These are phyloP conservation scores for Colletotrichum echinochloae DNA, from an alignment of 2,329 filamentous ascomycete species.

Conservation along the genomic window DNA sequence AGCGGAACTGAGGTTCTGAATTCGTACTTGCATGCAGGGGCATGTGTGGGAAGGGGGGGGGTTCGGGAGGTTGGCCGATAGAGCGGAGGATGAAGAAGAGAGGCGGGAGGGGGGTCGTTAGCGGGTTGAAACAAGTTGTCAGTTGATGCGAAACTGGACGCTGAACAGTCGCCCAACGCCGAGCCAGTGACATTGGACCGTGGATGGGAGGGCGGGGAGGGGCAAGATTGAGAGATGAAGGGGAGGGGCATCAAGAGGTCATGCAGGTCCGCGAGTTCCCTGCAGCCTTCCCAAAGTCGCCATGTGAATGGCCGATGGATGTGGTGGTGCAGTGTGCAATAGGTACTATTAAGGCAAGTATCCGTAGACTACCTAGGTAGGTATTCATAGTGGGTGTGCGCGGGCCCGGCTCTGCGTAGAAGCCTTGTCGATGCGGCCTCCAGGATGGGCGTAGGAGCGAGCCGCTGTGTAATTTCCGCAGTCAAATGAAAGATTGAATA, in stretches of 20 bases:
- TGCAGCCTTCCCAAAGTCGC: constrained; percentile 4
- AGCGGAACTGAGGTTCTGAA: constrained; percentile 16
- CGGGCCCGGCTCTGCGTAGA: neutral
- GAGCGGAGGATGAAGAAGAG: constrained; percentile 9
- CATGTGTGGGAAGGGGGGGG: constrained; percentile 12
- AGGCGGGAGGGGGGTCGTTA: constrained; percentile 1
- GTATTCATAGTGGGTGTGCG: neutral
- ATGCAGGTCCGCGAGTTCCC: constrained; percentile 1
- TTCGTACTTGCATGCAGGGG: constrained; percentile 14
- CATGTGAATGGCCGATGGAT: constrained; percentile 7
- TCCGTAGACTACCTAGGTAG: too few relatives aligned
- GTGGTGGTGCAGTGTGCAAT: neutral
- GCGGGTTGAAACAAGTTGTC: constrained; percentile 32
- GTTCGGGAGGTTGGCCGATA: neutral
- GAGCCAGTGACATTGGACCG: constrained; percentile 10
- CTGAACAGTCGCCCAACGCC: constrained; percentile 7
- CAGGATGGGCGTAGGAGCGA: constrained; percentile 33
- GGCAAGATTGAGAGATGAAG: neutral
- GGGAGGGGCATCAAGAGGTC: constrained; percentile 6
- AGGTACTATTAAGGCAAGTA: too few relatives aligned
- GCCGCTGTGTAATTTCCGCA: constrained; percentile 34
- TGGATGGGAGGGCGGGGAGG: neutral
- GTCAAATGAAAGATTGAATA: constrained; percentile 32
- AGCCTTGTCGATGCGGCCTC: constrained; percentile 6
- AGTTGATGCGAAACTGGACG: constrained; percentile 27